These are phyloP conservation scores for Hamigera avellanea DNA, from an alignment of 495 filamentous ascomycete species.

Conservation along the genomic window DNA sequence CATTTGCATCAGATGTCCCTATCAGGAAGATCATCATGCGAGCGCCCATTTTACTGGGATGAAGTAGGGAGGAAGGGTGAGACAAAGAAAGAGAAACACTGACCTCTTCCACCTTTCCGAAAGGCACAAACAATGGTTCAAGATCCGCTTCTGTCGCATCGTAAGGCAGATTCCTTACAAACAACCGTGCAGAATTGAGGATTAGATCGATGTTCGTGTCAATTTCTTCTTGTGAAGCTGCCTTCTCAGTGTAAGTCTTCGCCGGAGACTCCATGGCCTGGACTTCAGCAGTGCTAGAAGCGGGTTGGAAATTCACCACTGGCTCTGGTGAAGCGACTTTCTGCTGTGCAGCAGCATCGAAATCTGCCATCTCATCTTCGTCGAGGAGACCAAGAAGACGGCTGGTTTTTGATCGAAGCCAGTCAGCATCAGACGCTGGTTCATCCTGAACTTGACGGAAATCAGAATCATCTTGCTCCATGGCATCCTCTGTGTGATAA, in stretches of 20 bases:
- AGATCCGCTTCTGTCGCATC: slow-evolving; percentile 68
- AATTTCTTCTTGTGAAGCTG: slow-evolving; percentile 9
- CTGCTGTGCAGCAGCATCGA: slow-evolving; percentile 7
- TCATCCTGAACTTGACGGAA: slow-evolving; percentile 10
- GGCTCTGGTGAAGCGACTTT: slow-evolving; percentile 7
- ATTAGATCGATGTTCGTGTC: slow-evolving; percentile 34
- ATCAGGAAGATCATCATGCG: slow-evolving; percentile 94
- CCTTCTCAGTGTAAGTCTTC: slow-evolving; percentile 14
- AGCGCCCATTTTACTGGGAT: slow-evolving; percentile 12
- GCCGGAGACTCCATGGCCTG: slow-evolving; percentile 10
- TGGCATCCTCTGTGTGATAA: slow-evolving; percentile 8
- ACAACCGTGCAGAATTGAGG: slow-evolving; percentile 52
- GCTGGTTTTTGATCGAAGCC: slow-evolving; percentile 88
- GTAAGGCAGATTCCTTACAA: slow-evolving; percentile 83
- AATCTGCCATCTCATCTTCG: slow-evolving; percentile 41
- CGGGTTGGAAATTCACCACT: slow-evolving; percentile 2
- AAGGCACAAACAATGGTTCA: slow-evolving; percentile 51
- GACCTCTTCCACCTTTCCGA: slow-evolving; percentile 80
- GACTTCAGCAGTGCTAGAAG: slow-evolving; percentile 8
- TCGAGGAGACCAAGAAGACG: slow-evolving; percentile 76
- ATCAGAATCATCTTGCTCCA: slow-evolving; percentile 9
- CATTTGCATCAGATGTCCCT: slow-evolving; percentile 95
- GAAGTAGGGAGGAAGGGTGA: slow-evolving; percentile 3
- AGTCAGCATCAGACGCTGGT: slow-evolving; percentile 60
- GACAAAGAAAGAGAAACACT: slow-evolving; percentile 21